phyloP scores from a whole-genome alignment of 257 asterid genomes.

The Nicotiana otophora region DNA sequence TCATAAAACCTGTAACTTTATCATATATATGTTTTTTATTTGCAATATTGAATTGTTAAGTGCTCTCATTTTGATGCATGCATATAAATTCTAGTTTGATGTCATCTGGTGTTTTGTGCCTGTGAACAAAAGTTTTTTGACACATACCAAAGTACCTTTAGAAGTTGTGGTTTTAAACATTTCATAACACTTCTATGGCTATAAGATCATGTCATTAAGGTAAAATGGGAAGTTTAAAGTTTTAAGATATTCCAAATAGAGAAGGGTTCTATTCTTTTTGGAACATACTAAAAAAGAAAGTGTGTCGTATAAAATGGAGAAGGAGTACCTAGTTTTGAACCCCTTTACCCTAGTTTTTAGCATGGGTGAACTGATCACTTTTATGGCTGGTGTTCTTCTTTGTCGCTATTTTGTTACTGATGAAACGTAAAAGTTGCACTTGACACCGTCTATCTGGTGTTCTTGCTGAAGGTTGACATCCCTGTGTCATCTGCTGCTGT shows the following conservation, averaged over 20 bases:
- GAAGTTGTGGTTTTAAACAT: neutral
- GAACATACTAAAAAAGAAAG: neutral
- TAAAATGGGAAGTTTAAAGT: neutral
- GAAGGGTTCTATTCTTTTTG: neutral
- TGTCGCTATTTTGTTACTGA: neutral
- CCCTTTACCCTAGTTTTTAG: neutral
- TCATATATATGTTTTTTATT: neutral
- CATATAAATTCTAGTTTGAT: neutral
- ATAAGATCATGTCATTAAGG: neutral
- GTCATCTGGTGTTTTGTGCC: neutral
- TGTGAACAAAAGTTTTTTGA: neutral
- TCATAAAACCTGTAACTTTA: neutral
- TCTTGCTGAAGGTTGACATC: conserved; percentile 60
- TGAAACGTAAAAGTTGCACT: neutral
- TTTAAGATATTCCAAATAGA: neutral
- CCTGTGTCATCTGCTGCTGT: conserved; percentile 74
- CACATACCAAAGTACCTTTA: neutral
- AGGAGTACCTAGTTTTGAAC: neutral
- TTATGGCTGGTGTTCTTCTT: neutral
- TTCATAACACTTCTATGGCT: neutral
- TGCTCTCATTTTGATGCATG: neutral
- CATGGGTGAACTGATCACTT: neutral
- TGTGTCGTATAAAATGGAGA: neutral
- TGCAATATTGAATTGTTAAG: neutral
- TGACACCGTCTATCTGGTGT: conserved; percentile 18